phyloP scores from a whole-genome alignment of 805 yeast genomes.

The Saturnispora mendoncae region DNA sequence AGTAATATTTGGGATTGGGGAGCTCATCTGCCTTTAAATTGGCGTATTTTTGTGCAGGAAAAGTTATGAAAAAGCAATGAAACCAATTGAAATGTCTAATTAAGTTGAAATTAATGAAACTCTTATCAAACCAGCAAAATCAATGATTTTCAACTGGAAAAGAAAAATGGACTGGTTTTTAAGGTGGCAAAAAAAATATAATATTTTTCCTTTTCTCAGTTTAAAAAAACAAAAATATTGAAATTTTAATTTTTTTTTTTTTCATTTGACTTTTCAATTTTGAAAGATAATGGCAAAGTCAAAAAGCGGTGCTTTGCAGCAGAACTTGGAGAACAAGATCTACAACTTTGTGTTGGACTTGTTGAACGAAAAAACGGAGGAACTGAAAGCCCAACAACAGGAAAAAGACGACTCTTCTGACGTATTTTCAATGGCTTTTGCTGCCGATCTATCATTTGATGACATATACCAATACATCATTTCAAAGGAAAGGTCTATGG shows the following conservation, averaged over 20 bases:
- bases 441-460: constrained; percentile 43
- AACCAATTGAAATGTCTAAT: not conserved
- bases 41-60: not conserved
- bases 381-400: constrained; percentile 18
- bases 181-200: too few relatives aligned
- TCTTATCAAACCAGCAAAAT: too few relatives aligned
- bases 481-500: constrained; percentile 54
- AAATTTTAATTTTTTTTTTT: not conserved
- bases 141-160: too few relatives aligned
- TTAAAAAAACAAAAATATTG: too few relatives aligned
- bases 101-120: too few relatives aligned
- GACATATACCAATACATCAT: constrained; percentile 56
- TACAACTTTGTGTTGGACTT: constrained; percentile 46
- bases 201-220: too few relatives aligned
- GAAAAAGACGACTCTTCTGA: constrained; percentile 16
- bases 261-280: too few relatives aligned
- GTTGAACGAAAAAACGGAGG: constrained; percentile 50
- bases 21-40: constrained; percentile 11
- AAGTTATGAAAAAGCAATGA: not conserved
- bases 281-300: constrained; percentile 8
- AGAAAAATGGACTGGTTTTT: not conserved
- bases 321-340: constrained; percentile 46
- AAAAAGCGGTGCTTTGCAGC: constrained; percentile 21
- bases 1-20: constrained; percentile 12
- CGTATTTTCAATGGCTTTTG: constrained; percentile 41